These are phyloP conservation scores for Nectriaceae sp. DNA, from an alignment of 2,329 filamentous ascomycete genomes.

Conservation along the genomic window DNA sequence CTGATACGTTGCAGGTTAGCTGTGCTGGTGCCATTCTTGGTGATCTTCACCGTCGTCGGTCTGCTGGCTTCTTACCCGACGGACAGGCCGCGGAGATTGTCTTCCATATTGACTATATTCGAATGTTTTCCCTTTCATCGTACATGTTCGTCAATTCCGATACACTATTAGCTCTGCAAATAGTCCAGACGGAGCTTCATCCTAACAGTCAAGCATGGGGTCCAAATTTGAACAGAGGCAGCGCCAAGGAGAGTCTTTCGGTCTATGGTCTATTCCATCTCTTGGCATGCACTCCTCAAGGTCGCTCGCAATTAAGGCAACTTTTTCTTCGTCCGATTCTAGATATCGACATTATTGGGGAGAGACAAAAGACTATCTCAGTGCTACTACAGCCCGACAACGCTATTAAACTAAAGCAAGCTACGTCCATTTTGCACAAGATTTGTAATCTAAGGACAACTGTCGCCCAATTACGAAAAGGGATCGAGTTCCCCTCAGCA, in stretches of 20 bases:
- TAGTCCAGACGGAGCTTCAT: slow-evolving; percentile 80
- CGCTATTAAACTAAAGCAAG: slow-evolving; percentile 49
- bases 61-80: slow-evolving; percentile 62
- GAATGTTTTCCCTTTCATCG: slow-evolving; percentile 71
- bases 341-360: slow-evolving; percentile 66
- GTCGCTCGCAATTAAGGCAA: slow-evolving; percentile 71
- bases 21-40: slow-evolving; percentile 87
- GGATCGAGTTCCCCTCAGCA: slow-evolving; percentile 59
- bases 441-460: slow-evolving; percentile 75
- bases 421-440: slow-evolving; percentile 64
- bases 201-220: slow-evolving; percentile 80
- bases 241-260: slow-evolving; percentile 78
- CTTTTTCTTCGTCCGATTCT: slow-evolving; percentile 79
- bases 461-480: slow-evolving; percentile 74
- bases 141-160: slow-evolving; percentile 81
- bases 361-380: slow-evolving; percentile 70
- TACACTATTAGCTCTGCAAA: slow-evolving; percentile 79
- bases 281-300: slow-evolving; percentile 77
- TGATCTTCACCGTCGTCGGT: slow-evolving; percentile 66
- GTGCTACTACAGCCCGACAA: slow-evolving; percentile 72
- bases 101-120: slow-evolving; percentile 64
- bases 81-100: slow-evolving; percentile 50
- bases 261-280: slow-evolving; percentile 81
- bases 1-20: slow-evolving; percentile 57
- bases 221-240: slow-evolving; percentile 42